Base-by-base conservation (phyloP, 345 rosid species). In the Citrus maxima region DNA sequence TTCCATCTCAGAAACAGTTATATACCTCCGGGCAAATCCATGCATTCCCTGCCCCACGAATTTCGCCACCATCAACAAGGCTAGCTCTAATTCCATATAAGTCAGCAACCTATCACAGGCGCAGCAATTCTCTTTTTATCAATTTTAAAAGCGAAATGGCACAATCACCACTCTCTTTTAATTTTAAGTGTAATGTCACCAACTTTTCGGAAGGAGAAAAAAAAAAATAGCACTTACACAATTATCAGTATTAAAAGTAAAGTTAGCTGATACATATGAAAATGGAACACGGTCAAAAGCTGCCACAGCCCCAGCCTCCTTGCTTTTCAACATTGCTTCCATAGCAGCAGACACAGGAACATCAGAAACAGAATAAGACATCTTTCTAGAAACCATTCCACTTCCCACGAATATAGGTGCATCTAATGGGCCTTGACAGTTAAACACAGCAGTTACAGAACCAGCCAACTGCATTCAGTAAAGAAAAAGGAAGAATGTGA, bases 21-120 rank as follows among this genome's bases (percentile, higher is more conserved):
- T 70, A 71, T 86, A 95, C 99, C 96, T 95, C 99, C n/a, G 94
- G 98, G 81, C 97, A 95, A 73, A 95, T 85, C 99, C 99, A 95
- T 68, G 96, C 97, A 88, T 95, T 95, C 80, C 99, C 99, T 40
- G 98, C 99, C 76, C 99, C 99, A 61, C 99, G 91, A 86, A 95
- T 92, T 81, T 95, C 99, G 77, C 99, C 98, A 77, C 99, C 99
- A 88, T 95, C 99, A 70, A 93, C 99, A 86, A 95, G 96, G 86
- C 88, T 92, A 79, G 98, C 99, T 91, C 99, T 89, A 72, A 95
- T 95, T 80, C 99, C 99, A 88, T 95, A 95, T 70, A 95, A 81
- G 83, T 95, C 98, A 55, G 98, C 96, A 85, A 95, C 98, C 99
- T 93, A 80, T 77, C 72, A 81, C 74, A 80, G 30, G 75, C 55